Base-by-base conservation (phyloP, 2,329 filamentous ascomycete genomes). In the Colletotrichum gloeosporioides region DNA sequence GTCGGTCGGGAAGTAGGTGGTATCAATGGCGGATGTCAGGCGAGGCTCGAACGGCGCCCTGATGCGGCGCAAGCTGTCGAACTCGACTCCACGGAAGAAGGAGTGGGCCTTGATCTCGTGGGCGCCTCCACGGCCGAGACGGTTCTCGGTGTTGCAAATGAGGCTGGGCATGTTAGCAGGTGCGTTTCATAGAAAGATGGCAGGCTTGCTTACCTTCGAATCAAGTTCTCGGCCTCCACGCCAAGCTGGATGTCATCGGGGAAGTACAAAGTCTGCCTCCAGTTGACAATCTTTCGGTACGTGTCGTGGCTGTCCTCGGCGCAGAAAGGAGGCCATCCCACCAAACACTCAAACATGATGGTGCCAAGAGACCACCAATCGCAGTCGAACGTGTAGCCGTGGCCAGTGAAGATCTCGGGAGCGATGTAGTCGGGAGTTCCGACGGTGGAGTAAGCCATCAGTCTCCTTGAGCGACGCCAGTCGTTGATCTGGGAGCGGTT, bases 301-400 rank as follows among this genome's bases (percentile, higher is more conserved):
- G 97, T 99, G 85, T 99, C 97, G 83, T 98, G 96, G 77, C 96
- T 95, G 84, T 99, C 96, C 85, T 99, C 97, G 25, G 97, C 96
- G 85, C 97, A 99, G 91, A 99, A 99, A 34, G 97, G 97, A 71
- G 97, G 97, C 97, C 97, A 99, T 81, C 97, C 97, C 77, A 99
- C 96, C 80, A 99, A 90, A 85, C 97, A 99, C 86, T 99, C 97
- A 82, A 99, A 99, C 97, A 99, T 99, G 87, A 99, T 99, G 61
- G 97, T 98, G 69, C 97, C 97, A 66, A 99, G 91, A 27, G 95
- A 98, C 97, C 97, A 99, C 97, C 97, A 99, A 89, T 99, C 97
- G 84, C 97, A 99, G 83, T 98, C 94, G 82, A 96, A 98, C 75
- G 95, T 95, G 88, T 99, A 99, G 65, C 97, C 97, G 82, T 98